Conservation (phyloP, 2,329 filamentous ascomycete genomes). For the Calonectria fujianensis region DNA sequence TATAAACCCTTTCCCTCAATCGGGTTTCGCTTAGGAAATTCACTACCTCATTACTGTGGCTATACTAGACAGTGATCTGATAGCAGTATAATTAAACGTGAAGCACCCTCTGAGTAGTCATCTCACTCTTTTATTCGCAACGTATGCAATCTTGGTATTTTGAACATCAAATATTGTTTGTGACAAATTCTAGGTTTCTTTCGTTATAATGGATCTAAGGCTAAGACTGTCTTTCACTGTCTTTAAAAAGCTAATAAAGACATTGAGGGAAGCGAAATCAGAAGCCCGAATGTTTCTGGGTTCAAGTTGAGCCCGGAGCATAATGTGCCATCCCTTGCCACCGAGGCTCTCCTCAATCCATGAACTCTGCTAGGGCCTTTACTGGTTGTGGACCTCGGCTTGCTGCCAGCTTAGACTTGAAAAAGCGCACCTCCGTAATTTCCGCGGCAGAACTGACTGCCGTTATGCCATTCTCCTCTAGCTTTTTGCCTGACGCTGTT, state of each 20-base stretch:
- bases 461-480: slow-evolving; percentile 67
- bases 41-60: no score
- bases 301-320: neutral
- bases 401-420: slow-evolving; percentile 84
- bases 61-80: no score
- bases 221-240: no score
- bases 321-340: neutral
- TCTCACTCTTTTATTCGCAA: neutral
- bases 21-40: no score
- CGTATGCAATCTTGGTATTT: neutral
- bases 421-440: slow-evolving; percentile 86
- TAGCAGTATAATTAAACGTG: neutral
- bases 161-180: neutral
- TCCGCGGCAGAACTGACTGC: slow-evolving; percentile 66
- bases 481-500: slow-evolving; percentile 12
- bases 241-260: neutral
- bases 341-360: neutral
- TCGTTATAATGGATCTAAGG: no score
- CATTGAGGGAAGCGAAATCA: neutral
- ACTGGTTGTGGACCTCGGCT: slow-evolving; percentile 84
- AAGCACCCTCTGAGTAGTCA: neutral
- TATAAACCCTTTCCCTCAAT: no score
- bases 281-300: neutral
- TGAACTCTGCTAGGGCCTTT: slow-evolving; percentile 83
- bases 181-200: neutral